phyloP scores from a whole-genome alignment of 1,139 yeast species.

The Saccharomyces hybrid region DNA sequence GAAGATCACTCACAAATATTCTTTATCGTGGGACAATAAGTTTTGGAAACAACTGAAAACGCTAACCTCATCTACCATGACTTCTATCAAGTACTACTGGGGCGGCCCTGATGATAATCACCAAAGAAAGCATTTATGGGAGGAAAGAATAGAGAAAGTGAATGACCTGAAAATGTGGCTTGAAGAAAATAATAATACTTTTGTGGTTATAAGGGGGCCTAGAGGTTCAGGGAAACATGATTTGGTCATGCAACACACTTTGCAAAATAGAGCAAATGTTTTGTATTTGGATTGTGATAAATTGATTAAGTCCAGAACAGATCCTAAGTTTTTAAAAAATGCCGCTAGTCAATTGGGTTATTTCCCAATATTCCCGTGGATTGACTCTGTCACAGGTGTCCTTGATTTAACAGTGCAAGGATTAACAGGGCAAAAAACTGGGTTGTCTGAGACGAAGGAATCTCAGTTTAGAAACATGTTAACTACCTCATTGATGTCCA shows the following conservation, averaged over 20 bases:
- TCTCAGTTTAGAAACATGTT: slow-evolving; percentile 78
- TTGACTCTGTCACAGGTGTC: slow-evolving; percentile 69
- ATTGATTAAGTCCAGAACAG: slow-evolving; percentile 66
- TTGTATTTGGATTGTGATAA: slow-evolving; percentile 73
- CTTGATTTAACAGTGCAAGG: slow-evolving; percentile 85
- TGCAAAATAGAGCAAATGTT: slow-evolving; percentile 49
- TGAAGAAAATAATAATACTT: slow-evolving; percentile 68
- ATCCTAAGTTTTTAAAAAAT: slow-evolving; percentile 55
- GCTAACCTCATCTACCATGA: slow-evolving; percentile 35
- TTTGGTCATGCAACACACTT: slow-evolving; percentile 63
- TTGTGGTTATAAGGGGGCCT: slow-evolving; percentile 86
- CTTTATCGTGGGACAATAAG: slow-evolving; percentile 34
- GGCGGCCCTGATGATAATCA: slow-evolving; percentile 35
- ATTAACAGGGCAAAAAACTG: slow-evolving; percentile 89
- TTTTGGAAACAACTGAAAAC: slow-evolving; percentile 30
- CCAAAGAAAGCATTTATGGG: slow-evolving; percentile 48
- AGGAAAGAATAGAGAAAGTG: slow-evolving; percentile 59
- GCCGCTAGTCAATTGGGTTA: slow-evolving; percentile 80
- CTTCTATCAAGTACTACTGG: slow-evolving; percentile 35
- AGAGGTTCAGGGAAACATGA: slow-evolving; percentile 89
- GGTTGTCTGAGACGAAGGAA: slow-evolving; percentile 79
- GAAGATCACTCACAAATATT: slow-evolving; percentile 53
- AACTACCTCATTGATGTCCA: slow-evolving; percentile 61
- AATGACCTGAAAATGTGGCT: slow-evolving; percentile 71
- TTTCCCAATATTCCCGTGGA: slow-evolving; percentile 91